Percentiles rank a stretch among this genome's conserved stretches.
Evolutionary conservation across 257 asterid genomes (phyloP).

Genomic region (Solanum sejunctum): DNA sequence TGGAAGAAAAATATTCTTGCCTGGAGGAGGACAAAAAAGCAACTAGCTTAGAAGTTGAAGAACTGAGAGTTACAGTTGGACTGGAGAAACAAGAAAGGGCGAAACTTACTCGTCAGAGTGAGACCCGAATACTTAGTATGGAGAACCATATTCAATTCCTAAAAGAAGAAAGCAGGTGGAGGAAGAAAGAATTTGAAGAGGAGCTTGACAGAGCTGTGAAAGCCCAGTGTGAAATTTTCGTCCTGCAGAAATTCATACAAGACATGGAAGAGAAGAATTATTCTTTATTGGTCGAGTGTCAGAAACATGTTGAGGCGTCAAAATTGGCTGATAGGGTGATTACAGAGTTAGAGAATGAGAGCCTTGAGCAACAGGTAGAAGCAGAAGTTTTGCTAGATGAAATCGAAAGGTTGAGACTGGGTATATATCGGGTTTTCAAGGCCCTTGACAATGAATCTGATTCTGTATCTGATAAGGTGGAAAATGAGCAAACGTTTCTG

Average conservation of each 20-base stretch:
- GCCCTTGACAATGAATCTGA: slow-evolving; percentile 37
- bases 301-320: slow-evolving; percentile 84
- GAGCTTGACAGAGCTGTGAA: slow-evolving; percentile 66
- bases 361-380: slow-evolving; percentile 94
- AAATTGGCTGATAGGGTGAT: slow-evolving; percentile 75
- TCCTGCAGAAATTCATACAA: slow-evolving; percentile 75
- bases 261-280: slow-evolving; percentile 86
- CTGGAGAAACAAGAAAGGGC: slow-evolving; percentile 63
- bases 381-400: slow-evolving; percentile 74
- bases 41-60: slow-evolving; percentile 46
- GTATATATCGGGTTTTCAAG: slow-evolving; percentile 60
- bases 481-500: slow-evolving; percentile 43
- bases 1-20: slow-evolving; percentile 61
- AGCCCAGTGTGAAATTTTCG: slow-evolving; percentile 77
- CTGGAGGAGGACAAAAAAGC: slow-evolving; percentile 64
- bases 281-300: slow-evolving; percentile 62
- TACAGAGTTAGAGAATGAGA: slow-evolving; percentile 81
- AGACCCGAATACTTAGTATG: slow-evolving; percentile 43
- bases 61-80: slow-evolving; percentile 40
- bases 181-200: slow-evolving; percentile 59
- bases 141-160: slow-evolving; percentile 59
- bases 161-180: slow-evolving; percentile 67
- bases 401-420: slow-evolving; percentile 53
- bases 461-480: slow-evolving; percentile 20
- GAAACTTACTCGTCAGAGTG: slow-evolving; percentile 33